These are phyloP conservation scores for Pestalotiopsis sp. DNA, from an alignment of 2,329 filamentous ascomycete species.

Conservation along the genomic window DNA sequence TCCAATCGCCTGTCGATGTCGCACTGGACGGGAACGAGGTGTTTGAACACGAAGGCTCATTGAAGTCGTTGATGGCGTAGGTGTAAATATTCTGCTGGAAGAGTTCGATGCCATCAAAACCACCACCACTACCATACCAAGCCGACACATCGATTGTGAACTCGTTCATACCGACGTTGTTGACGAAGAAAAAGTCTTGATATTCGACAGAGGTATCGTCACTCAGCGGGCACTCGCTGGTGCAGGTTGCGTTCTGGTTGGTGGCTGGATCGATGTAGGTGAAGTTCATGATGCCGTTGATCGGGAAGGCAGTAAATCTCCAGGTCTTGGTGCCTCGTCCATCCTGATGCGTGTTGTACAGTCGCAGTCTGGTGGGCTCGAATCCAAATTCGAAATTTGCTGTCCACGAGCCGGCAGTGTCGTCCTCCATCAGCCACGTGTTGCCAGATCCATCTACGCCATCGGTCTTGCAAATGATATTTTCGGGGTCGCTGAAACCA, in stretches of 20 bases:
- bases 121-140: conserved; percentile 85
- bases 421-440: conserved; percentile 80
- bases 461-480: conserved; percentile 77
- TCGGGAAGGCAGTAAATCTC: conserved; percentile 80
- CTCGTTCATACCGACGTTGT: conserved; percentile 80
- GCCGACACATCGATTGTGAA: conserved; percentile 84
- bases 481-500: conserved; percentile 74
- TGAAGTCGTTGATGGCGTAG: conserved; percentile 85
- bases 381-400: conserved; percentile 84
- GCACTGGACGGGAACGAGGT: conserved; percentile 65
- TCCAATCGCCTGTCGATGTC: conserved; percentile 74
- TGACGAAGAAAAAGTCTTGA: conserved; percentile 93
- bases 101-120: conserved; percentile 81
- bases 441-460: conserved; percentile 68
- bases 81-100: conserved; percentile 83
- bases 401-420: conserved; percentile 77
- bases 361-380: conserved; percentile 78
- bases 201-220: conserved; percentile 63
- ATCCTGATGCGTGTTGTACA: conserved; percentile 84
- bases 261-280: conserved; percentile 80
- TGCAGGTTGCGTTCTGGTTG: conserved; percentile 70
- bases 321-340: conserved; percentile 87
- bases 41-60: conserved; percentile 78
- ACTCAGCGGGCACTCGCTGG: conserved; percentile 81
- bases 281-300: conserved; percentile 93